phyloP scores from a whole-genome alignment of 345 rosid genomes.

The Eucalyptus viminalis region DNA sequence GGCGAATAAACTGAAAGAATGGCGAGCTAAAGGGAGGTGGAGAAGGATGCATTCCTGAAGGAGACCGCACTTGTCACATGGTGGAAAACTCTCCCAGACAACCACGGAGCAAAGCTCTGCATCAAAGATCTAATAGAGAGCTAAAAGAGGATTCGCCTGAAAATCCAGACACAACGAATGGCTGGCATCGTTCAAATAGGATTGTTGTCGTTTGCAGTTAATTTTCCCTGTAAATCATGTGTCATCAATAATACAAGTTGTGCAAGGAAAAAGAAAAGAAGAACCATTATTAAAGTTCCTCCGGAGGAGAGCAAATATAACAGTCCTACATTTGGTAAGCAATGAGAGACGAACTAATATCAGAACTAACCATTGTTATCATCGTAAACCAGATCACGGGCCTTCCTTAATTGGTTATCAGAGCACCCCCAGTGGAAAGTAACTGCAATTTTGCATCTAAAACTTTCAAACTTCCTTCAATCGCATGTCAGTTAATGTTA shows the following conservation, averaged over 20 bases:
- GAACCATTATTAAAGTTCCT: not conserved
- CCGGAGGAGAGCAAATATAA: not conserved
- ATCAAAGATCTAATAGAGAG: not conserved
- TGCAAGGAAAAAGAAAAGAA: not conserved
- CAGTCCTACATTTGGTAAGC: not conserved
- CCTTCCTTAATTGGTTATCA: not conserved
- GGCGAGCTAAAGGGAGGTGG: not conserved
- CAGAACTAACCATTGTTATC: not conserved
- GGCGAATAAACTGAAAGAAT: not conserved
- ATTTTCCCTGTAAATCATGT: not conserved
- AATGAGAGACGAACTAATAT: not conserved
- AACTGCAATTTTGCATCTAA: not conserved
- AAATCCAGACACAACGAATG: not conserved
- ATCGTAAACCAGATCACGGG: not conserved
- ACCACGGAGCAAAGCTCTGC: not conserved
- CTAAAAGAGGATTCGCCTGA: not conserved
- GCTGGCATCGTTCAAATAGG: not conserved
- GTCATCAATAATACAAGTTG: not conserved
- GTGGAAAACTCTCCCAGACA: not conserved
- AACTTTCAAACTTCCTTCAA: not conserved
- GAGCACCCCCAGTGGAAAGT: not conserved
- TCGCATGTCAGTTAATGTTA: not conserved
- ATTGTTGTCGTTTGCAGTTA: not conserved
- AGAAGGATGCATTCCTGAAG: not conserved
- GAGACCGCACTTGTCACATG: not conserved